These are phyloP conservation scores for Mycena citricolor DNA, from an alignment of 1,284 basidiomycete species.

Conservation along the genomic window DNA sequence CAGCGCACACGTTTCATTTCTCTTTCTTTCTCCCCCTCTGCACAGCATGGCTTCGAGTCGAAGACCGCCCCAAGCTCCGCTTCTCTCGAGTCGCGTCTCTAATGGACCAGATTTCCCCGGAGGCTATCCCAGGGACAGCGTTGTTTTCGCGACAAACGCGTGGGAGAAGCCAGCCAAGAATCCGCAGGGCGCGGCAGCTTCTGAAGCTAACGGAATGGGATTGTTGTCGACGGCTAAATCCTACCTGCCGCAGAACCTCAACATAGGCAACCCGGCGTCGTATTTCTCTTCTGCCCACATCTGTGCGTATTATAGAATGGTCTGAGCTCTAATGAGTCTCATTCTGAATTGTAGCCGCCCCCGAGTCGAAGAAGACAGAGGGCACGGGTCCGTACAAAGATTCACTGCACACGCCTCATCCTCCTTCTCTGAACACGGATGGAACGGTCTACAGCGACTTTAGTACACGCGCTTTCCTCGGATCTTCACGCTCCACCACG, in stretches of 20 bases:
- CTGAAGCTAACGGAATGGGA: background rate
- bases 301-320: too few relatives aligned
- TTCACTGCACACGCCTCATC: too few relatives aligned
- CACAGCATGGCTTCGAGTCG: too few relatives aligned
- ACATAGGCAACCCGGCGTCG: constrained; percentile 1
- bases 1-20: too few relatives aligned
- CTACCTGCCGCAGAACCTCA: background rate
- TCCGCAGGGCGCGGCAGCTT: background rate
- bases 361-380: too few relatives aligned
- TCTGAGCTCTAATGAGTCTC: background rate
- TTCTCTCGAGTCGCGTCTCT: background rate
- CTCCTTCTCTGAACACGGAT: too few relatives aligned
- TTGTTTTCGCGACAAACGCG: background rate
- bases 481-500: constrained; percentile 2
- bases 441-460: constrained; percentile 2
- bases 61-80: background rate
- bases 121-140: background rate
- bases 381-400: background rate
- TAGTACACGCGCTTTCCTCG: constrained; percentile 10
- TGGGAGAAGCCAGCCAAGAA: constrained; percentile 2
- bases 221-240: constrained; percentile 2
- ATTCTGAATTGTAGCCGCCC: too few relatives aligned
- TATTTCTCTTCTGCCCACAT: constrained; percentile 1
- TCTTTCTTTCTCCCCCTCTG: too few relatives aligned
- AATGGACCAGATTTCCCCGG: background rate